phyloP scores from a whole-genome alignment of 2,329 filamentous ascomycete genomes.

The Lachnellula arida region DNA sequence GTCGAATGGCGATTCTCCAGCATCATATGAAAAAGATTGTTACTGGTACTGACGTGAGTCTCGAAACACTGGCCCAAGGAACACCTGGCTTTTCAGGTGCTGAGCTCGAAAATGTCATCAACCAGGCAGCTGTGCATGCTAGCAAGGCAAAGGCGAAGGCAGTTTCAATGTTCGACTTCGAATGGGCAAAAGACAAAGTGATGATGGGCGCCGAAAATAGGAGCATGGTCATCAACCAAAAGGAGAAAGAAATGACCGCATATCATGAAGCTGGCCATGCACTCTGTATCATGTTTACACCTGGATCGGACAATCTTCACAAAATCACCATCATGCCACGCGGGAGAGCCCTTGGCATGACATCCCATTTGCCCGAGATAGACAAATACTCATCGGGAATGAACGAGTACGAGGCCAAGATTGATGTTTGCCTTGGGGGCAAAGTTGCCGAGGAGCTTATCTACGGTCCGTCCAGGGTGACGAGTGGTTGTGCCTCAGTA shows the following conservation, averaged over 20 bases:
- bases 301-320: constrained; percentile 73
- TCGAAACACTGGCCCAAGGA: constrained; percentile 77
- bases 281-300: constrained; percentile 77
- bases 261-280: constrained; percentile 97
- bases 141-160: constrained; percentile 75
- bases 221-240: constrained; percentile 83
- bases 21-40: constrained; percentile 94
- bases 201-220: constrained; percentile 93
- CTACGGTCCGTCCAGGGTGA: constrained; percentile 87
- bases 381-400: constrained; percentile 89
- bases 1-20: constrained; percentile 85
- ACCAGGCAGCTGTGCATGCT: constrained; percentile 92
- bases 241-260: constrained; percentile 93
- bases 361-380: constrained; percentile 82
- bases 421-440: constrained; percentile 78
- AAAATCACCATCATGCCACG: constrained; percentile 97
- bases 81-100: constrained; percentile 92
- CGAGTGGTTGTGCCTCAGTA: constrained; percentile 73
- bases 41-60: constrained; percentile 72
- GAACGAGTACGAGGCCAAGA: constrained; percentile 72
- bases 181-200: constrained; percentile 98
- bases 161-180: constrained; percentile 76
- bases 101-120: constrained; percentile 93
- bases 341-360: constrained; percentile 80
- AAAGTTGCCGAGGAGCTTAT: constrained; percentile 89